Base-by-base conservation (phyloP, 2,329 filamentous ascomycete species). In the Cadophora sp. region DNA sequence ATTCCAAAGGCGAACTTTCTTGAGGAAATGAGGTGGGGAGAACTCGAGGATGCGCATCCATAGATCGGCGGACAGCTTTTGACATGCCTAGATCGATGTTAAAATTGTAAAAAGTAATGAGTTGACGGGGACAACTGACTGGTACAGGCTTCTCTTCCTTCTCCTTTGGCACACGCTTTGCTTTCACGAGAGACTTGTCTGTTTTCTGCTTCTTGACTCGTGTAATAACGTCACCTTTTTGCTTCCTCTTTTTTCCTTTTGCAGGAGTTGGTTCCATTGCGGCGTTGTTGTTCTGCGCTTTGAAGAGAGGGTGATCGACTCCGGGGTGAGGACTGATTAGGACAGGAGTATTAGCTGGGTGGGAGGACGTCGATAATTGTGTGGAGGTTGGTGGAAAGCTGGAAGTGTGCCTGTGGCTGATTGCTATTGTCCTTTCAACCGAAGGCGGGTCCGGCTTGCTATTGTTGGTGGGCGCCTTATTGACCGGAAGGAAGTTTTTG, bases 1-100 rank as follows among this genome's bases (percentile, higher is more conserved):
- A 33, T 60, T 73, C 27, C 76, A 51, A 9, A 73, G 65, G 22
- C 75, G 72, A 45, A 72, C 73, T 51, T 76, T 77, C 45, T 66
- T 71, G 14, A 76, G 65, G 50, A 77, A 76, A 1, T 70, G 64
- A 3, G 74, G 73, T n/a, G 74, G 75, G 2, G 71, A 71, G 51
- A 73, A 76, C 59, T 76, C 73, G 33, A 77, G 67, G 30, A 77
- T 74, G 3, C 72, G 68, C 70, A 76, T 73, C 70, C 71, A 75
- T n/a, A 76, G 65, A 45, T 72, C 68, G 13, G 30, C 9, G 8
- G 48, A 48, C 13, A 67, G 18, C 30, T 51, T 64, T 24, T 71
- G 45, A 64, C 68, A 66, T 65, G 62, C 66, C 64, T 69, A 50
- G 39, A 45, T n/a, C 18, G 18, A 59, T 1, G 59, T 73, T 66